A percentile compares a stretch with the other conserved stretches of the same genome.
Conservation (phyloP, 352 stramenopile species). For the Pythium dissotocum region DNA sequence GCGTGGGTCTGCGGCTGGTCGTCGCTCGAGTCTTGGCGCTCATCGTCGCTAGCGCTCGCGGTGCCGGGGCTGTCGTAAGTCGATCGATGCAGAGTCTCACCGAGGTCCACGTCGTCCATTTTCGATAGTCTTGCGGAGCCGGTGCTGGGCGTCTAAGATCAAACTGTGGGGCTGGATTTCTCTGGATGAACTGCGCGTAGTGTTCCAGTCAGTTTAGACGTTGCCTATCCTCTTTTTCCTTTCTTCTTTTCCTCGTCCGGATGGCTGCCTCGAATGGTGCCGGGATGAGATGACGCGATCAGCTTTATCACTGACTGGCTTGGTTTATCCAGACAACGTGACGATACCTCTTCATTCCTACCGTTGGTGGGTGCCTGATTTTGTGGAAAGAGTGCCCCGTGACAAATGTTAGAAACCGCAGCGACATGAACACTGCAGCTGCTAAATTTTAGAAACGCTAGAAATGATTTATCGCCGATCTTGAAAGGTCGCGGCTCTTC, state of each 20-base stretch:
- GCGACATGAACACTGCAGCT: conserved; percentile 2
- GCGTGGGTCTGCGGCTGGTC: background rate
- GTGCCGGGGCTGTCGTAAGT: conserved; percentile 14
- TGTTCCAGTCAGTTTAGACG: conserved; percentile 3
- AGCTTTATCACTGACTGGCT: background rate
- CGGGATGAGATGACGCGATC: background rate
- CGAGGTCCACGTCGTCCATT: conserved; percentile 30
- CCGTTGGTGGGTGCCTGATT: background rate
- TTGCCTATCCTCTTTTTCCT: background rate
- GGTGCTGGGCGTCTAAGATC: background rate
- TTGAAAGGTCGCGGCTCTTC: conserved; percentile 13
- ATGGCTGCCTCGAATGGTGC: background rate
- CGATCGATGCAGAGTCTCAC: conserved; percentile 4
- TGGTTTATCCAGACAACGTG: background rate
- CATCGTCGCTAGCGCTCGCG: conserved; percentile 15
- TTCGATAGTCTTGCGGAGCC: background rate
- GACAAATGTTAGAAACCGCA: background rate
- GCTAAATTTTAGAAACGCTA: background rate
- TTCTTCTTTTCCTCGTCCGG: background rate
- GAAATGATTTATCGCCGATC: conserved; percentile 1
- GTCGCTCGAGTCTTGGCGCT: conserved; percentile 1
- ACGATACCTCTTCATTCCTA: background rate
- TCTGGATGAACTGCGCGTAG: background rate
- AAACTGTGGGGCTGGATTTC: background rate
- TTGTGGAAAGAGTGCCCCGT: conserved; percentile 4